A percentile compares a stretch with the other conserved stretches of the same genome.
Evolutionary conservation across 345 rosid genomes (phyloP).

Genomic region (Arabidopsis arenosa): DNA sequence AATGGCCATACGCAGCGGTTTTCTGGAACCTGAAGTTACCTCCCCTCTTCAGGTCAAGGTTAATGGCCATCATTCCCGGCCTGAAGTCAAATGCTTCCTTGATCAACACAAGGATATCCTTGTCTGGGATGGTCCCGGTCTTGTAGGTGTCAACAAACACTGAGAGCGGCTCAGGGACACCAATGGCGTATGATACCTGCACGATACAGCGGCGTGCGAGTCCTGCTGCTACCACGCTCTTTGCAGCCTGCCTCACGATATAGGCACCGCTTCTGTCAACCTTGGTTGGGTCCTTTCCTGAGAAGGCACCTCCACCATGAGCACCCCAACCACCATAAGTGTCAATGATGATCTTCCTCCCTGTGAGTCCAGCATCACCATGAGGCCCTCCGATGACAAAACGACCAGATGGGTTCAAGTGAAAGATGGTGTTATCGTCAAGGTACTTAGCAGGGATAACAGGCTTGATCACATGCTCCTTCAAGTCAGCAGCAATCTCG

Average conservation of each 20-base stretch:
- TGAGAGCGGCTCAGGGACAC: slow-evolving; percentile 73
- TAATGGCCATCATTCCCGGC: slow-evolving; percentile 81
- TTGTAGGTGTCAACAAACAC: slow-evolving; percentile 68
- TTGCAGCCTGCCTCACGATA: slow-evolving; percentile 78
- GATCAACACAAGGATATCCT: slow-evolving; percentile 57
- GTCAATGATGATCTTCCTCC: slow-evolving; percentile 79
- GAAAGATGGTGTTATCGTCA: slow-evolving; percentile 80
- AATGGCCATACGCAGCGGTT: slow-evolving; percentile 76
- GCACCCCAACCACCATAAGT: slow-evolving; percentile 86
- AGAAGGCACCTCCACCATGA: slow-evolving; percentile 80
- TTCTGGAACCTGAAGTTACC: slow-evolving; percentile 78
- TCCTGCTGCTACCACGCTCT: slow-evolving; percentile 75
- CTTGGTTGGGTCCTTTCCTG: slow-evolving; percentile 80
- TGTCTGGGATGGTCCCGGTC: slow-evolving; percentile 64
- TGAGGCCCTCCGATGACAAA: slow-evolving; percentile 87
- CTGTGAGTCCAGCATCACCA: slow-evolving; percentile 87
- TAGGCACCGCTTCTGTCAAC: slow-evolving; percentile 89
- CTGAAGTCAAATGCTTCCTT: slow-evolving; percentile 75
- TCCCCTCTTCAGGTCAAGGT: slow-evolving; percentile 76
- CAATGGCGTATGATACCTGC: slow-evolving; percentile 80
- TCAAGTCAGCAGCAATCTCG: slow-evolving; percentile 70
- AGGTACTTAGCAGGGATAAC: slow-evolving; percentile 73
- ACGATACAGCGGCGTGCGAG: slow-evolving; percentile 80
- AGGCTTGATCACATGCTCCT: slow-evolving; percentile 74
- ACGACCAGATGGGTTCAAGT: slow-evolving; percentile 80